Conservation (phyloP, 2,329 filamentous ascomycete genomes). For the Fusarium acutatum region DNA sequence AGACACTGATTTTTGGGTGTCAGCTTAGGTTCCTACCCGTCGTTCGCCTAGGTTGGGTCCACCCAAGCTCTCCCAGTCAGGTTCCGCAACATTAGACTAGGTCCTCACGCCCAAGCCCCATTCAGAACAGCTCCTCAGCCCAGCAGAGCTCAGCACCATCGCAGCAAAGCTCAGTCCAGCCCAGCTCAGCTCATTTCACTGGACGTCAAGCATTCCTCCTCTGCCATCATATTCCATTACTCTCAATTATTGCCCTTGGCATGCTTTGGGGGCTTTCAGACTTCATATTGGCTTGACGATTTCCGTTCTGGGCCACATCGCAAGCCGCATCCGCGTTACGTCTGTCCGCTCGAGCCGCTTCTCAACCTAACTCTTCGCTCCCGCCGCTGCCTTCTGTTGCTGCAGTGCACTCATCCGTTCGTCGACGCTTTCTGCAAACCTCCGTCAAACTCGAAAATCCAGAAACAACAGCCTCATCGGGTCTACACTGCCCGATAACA, state of each 20-base stretch:
- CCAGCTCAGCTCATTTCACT: constrained; percentile 42
- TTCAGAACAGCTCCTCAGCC: constrained; percentile 31
- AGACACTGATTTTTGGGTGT: constrained; percentile 27
- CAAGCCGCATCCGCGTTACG: constrained; percentile 15
- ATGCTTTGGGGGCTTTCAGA: constrained; percentile 28
- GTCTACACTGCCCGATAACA: constrained; percentile 6
- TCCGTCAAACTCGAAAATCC: constrained; percentile 20
- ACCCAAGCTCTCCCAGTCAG: constrained; percentile 14
- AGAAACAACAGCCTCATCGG: constrained; percentile 28
- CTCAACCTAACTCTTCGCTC: constrained; percentile 7
- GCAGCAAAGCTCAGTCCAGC: constrained; percentile 26
- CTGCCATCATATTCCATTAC: constrained; percentile 40
- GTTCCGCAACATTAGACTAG: constrained; percentile 20
- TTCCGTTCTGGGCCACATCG: constrained; percentile 28
- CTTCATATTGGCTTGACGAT: constrained; percentile 24
- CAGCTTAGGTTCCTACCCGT: constrained; percentile 34
- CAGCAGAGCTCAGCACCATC: constrained; percentile 23
- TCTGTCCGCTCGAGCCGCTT: constrained; percentile 20
- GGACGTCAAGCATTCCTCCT: constrained; percentile 41
- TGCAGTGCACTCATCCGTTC: constrained; percentile 7
- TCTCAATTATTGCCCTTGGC: constrained; percentile 16
- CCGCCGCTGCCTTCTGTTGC: constrained; percentile 3
- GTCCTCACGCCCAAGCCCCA: constrained; percentile 30
- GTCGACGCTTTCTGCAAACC: constrained; percentile 28
- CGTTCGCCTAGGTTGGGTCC: constrained; percentile 19